Evolutionary conservation across 2,329 filamentous ascomycete genomes (phyloP).

Genomic region (Phaeosphaeria sp.): DNA sequence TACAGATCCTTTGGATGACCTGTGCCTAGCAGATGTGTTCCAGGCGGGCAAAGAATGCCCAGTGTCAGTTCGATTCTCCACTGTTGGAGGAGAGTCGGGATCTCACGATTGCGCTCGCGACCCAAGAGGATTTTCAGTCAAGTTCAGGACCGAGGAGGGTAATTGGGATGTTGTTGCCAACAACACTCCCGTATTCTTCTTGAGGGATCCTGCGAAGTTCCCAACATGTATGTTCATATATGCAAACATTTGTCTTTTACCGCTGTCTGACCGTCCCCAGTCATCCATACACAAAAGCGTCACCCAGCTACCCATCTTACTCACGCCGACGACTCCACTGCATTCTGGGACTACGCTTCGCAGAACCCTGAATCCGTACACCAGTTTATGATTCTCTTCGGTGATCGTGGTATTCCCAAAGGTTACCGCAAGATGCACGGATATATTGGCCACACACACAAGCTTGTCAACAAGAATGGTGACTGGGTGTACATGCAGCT

Average conservation of each 20-base stretch:
- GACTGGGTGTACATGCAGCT: constrained; percentile 62
- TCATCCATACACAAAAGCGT: constrained; percentile 79
- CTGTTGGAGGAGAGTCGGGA: constrained; percentile 75
- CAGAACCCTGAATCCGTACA: constrained; percentile 62
- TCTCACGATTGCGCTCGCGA: constrained; percentile 75
- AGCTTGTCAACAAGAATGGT: constrained; percentile 61
- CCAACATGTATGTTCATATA: constrained; percentile 10
- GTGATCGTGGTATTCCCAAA: constrained; percentile 62
- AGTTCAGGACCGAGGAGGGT: constrained; percentile 76
- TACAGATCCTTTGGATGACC: constrained; percentile 55
- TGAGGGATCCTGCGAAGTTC: constrained; percentile 74
- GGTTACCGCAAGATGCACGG: constrained; percentile 64
- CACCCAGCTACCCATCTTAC: constrained; percentile 73
- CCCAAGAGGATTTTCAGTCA: constrained; percentile 74
- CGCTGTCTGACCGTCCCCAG: constrained; percentile 48
- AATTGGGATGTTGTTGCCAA: constrained; percentile 77
- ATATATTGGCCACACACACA: constrained; percentile 60
- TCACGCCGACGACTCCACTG: constrained; percentile 68
- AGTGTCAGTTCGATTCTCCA: constrained; percentile 73
- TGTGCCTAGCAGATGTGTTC: constrained; percentile 56
- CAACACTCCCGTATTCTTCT: constrained; percentile 78
- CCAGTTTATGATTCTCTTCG: constrained; percentile 62
- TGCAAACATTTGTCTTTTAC: background rate
- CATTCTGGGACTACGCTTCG: constrained; percentile 70
- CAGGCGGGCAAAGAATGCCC: constrained; percentile 73